Evolutionary conservation across 768 basidiomycete species (phyloP).

Genomic region (Paxillus ammoniavirescens): DNA sequence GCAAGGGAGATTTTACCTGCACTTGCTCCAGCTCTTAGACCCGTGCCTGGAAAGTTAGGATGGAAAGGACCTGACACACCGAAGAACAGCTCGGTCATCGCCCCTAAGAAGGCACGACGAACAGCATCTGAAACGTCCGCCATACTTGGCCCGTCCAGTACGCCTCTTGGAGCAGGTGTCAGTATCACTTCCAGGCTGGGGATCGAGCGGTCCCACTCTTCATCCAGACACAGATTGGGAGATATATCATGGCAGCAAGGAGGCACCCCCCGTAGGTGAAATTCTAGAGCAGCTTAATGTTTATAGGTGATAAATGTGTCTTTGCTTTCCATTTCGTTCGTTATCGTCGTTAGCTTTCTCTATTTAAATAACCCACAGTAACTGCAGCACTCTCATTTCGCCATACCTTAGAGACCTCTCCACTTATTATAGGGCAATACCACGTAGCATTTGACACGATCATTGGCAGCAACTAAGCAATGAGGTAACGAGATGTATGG

Average conservation of each 20-base stretch:
- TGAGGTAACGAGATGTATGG: not conserved
- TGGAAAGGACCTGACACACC: slow-evolving; percentile 36
- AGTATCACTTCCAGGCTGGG: slow-evolving; percentile 28
- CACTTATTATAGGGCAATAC: slow-evolving; percentile 23
- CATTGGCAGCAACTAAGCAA: not conserved
- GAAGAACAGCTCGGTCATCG: slow-evolving; percentile 41
- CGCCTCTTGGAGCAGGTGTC: slow-evolving; percentile 13
- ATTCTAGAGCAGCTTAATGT: not conserved
- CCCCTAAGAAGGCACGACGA: slow-evolving; percentile 64
- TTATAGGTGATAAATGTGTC: slow-evolving; percentile 3
- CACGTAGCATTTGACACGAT: slow-evolving; percentile 5
- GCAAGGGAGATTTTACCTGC: slow-evolving; percentile 83
- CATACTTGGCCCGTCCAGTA: slow-evolving; percentile 22
- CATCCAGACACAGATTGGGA: slow-evolving; percentile 53
- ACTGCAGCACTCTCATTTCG: slow-evolving; percentile 30
- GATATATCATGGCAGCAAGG: slow-evolving; percentile 61
- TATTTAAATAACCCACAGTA: slow-evolving; percentile 20
- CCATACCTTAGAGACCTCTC: slow-evolving; percentile 21
- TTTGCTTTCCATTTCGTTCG: slow-evolving; percentile 17
- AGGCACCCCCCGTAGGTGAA: slow-evolving; percentile 21
- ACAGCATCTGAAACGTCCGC: slow-evolving; percentile 68
- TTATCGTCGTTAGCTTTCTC: slow-evolving; percentile 10
- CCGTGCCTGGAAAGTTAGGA: slow-evolving; percentile 35
- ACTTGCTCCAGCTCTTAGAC: slow-evolving; percentile 68
- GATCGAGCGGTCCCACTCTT: slow-evolving; percentile 35